Evolutionary conservation across 352 stramenopile genomes (phyloP), one percentile per base, ranked within the genome.

Genomic region (Pythium angustatum): DNA sequence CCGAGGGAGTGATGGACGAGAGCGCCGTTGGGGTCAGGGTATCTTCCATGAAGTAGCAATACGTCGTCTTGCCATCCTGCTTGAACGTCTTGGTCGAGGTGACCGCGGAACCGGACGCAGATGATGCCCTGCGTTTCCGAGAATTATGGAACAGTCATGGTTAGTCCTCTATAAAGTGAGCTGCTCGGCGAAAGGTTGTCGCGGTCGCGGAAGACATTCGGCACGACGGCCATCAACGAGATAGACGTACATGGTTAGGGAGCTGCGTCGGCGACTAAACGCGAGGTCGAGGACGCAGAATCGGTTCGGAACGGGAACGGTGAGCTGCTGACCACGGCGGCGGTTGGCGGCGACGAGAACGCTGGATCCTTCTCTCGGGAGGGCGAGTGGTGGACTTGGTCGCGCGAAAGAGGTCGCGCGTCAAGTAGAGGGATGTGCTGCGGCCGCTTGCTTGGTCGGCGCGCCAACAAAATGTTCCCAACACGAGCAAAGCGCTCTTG

Each of bases 21-120:
- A 80, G 60, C 52, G 86, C n/a, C n/a, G n/a, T n/a, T n/a, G n/a
- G n/a, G 61, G 52, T 68, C 61, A 33, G 77, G 81, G 66, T 89
- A 89, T 61, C 41, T 9, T 71, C 66, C 17, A 88, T 72, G 69
- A 88, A 90, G 68, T 90, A 93, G 71, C 84, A 93, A 73, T 93
- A 91, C 45, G 84, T 93, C 31, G 84, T 93, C 64, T 69, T 84
- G 45, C 66, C 76, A 71, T 93, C 84, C 64, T 91, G 87, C 59
- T 87, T 89, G 68, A 85, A 91, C 52, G 63, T 5, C 11, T 45
- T 45, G 4, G 31, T 33, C 21, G 31, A 45, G 51, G 12, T 48
- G n/a, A 14, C 30, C 28, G 36, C 36, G 14, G 49, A 62, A 3
- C 45, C 45, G 19, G 40, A 47, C 19, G 24, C 48, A 19, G 30